phyloP scores from a whole-genome alignment of 768 basidiomycete genomes.

The Naganishia friedmannii region DNA sequence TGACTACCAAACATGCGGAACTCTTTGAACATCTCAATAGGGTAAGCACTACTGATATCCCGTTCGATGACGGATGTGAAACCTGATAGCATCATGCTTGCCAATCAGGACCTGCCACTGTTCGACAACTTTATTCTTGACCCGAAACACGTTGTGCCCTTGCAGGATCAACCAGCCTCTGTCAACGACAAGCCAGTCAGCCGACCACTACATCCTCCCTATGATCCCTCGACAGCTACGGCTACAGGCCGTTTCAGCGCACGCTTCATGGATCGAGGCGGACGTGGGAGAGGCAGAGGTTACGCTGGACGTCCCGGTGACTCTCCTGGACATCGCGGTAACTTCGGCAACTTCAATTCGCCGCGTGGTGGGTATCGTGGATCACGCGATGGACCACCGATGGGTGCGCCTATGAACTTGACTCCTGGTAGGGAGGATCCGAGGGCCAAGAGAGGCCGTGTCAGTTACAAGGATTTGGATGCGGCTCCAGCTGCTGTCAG shows the following conservation, averaged over 20 bases:
- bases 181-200: constrained; percentile 43
- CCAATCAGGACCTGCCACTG: constrained; percentile 53
- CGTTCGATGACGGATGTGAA: not conserved
- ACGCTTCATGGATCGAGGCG: constrained; percentile 33
- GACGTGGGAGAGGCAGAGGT: constrained; percentile 43
- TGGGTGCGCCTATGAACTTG: constrained; percentile 41
- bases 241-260: not conserved
- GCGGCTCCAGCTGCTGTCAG: constrained; percentile 77
- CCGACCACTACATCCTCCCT: constrained; percentile 9
- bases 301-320: constrained; percentile 51
- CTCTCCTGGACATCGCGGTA: constrained; percentile 40
- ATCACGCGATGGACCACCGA: constrained; percentile 42
- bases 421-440: constrained; percentile 79
- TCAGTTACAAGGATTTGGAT: constrained; percentile 96
- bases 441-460: constrained; percentile 78
- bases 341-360: constrained; percentile 32
- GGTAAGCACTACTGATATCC: constrained; percentile 56
- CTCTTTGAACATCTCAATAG: constrained; percentile 77
- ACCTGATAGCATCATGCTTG: constrained; percentile 6
- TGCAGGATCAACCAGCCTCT: constrained; percentile 42
- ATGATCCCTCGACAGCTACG: not conserved
- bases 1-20: constrained; percentile 89
- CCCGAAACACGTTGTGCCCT: constrained; percentile 70
- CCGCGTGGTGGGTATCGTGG: constrained; percentile 56
- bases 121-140: constrained; percentile 97